Conservation (phyloP, 345 rosid genomes). For the Jatropha curcas region DNA sequence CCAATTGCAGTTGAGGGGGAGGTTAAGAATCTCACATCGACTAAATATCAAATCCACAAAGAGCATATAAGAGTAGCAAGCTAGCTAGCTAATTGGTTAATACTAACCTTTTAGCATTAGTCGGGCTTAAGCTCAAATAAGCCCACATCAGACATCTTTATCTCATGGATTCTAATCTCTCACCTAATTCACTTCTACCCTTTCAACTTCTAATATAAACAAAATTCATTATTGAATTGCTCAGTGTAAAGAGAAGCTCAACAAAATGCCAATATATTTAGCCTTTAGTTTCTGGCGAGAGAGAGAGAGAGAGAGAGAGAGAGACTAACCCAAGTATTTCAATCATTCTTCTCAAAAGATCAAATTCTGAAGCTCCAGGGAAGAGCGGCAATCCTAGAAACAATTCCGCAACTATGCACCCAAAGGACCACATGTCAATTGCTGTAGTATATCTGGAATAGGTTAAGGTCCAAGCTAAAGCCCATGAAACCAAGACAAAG, state of each 20-base stretch:
- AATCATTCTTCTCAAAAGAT: slow-evolving; percentile 88
- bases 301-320: slow-evolving; percentile 11
- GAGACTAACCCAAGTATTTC: slow-evolving; percentile 80
- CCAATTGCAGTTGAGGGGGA: no score
- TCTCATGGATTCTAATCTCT: no score
- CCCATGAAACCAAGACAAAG: slow-evolving; percentile 2
- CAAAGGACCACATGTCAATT: slow-evolving; percentile 99
- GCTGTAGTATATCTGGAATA: slow-evolving; percentile 83
- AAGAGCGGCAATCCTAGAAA: slow-evolving; percentile 96
- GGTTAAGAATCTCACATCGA: no score
- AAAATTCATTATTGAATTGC: neutral
- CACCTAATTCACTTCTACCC: no score
- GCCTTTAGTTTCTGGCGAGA: neutral
- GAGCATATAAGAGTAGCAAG: no score
- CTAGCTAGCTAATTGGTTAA: no score
- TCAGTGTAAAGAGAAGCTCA: neutral
- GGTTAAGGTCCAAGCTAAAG: slow-evolving; percentile 41
- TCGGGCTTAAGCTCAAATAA: no score
- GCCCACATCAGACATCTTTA: no score
- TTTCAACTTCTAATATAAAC: no score
- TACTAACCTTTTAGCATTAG: no score
- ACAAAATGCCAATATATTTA: neutral
- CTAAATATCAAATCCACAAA: no score
- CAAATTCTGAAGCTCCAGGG: slow-evolving; percentile 99
- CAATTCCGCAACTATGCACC: slow-evolving; percentile 99